Evolutionary conservation across 768 basidiomycete species (phyloP), one percentile per base, ranked within the genome.

Genomic region (Lentinula detonsa): DNA sequence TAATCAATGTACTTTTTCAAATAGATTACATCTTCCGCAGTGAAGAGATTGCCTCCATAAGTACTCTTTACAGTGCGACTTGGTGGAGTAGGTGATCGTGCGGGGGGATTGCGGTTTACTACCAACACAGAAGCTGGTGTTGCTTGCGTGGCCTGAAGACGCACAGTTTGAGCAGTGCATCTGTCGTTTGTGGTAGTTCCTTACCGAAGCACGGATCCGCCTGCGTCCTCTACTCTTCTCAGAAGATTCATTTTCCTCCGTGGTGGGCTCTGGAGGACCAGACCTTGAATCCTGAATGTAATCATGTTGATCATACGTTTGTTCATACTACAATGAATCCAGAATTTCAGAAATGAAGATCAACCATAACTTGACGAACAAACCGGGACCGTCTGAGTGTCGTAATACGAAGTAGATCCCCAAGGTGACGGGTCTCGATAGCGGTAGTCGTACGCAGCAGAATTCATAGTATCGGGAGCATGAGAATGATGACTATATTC

Each of bases 1-100:
- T 92, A 94, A 65, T 93, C 90, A 50, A 94, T 94, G 69, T 94
- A 94, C 69, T 85, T 88, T 68, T 92, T 91, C 63, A 94, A 79
- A 70, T 93, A 94, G 39, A 83, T 60, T 45, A 94, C 84, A 68
- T 94, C 92, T 52, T 93, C 92, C 1, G 86, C 80, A 0, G 92
- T 94, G 68, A 94, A 94, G 42, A 93, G 70, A 68, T 94, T 93
- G 13, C 92, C 92, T 48, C 92, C 92, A 67, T 93, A 93, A 0
- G 91, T 93, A 67, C 91, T 93, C 73, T 91, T 93, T 69, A 94
- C 86, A 21, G 93, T 86, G 15, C 91, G 84, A 5, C 81, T 84
- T 18, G 92, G 92, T 11, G 92, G 92, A 0, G 90, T 91, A 3
- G 92, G 92, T 23, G 91, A 93, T 2, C 91, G 83, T 13, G 87